Conservation (phyloP, 139 green algal genomes). For the Trebouxia sp. region DNA sequence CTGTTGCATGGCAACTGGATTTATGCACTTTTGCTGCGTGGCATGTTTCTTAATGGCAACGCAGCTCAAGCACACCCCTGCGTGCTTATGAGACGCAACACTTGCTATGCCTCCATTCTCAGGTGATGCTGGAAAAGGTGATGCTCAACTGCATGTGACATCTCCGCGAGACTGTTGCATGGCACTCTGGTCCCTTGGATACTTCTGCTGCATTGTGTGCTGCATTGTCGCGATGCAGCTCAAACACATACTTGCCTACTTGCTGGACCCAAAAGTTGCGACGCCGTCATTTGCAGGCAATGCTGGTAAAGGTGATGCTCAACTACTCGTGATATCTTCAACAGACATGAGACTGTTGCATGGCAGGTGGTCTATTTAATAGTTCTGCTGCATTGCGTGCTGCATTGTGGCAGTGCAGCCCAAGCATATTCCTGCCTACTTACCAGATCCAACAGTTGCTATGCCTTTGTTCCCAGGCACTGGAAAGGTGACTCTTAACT, state of each 20-base stretch:
- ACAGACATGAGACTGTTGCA: background rate
- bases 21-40: background rate
- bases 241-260: too few relatives aligned
- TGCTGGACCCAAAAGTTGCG: too few relatives aligned
- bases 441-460: background rate
- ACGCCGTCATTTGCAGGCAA: too few relatives aligned
- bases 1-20: background rate
- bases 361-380: background rate
- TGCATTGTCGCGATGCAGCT: too few relatives aligned
- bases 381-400: background rate
- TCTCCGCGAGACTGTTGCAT: background rate
- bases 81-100: background rate
- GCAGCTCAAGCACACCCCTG: background rate
- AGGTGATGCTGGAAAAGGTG: background rate
- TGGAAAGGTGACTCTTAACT: background rate
- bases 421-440: background rate
- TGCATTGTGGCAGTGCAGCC: too few relatives aligned
- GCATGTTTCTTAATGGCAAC: too few relatives aligned
- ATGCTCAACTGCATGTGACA: background rate
- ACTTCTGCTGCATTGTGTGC: too few relatives aligned
- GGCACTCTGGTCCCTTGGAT: too few relatives aligned
- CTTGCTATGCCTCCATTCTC: background rate
- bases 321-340: background rate
- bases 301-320: background rate
- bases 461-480: background rate